Evolutionary conservation across 345 rosid species (phyloP).

Genomic region (Eucalyptus marginata): DNA sequence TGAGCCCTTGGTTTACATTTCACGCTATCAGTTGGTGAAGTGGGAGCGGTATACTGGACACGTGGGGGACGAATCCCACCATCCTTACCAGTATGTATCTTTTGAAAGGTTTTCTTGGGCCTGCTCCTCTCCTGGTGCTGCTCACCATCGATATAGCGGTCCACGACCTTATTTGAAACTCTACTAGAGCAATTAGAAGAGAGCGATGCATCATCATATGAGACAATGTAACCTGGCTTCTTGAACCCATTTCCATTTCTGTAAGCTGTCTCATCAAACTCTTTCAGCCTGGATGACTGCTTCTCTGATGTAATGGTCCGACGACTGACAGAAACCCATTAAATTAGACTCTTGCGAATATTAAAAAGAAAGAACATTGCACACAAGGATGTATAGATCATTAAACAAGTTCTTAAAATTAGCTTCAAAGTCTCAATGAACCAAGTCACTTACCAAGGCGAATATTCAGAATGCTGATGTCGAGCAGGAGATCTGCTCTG

Average conservation of each 20-base stretch:
- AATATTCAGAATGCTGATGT: conserved; percentile 20
- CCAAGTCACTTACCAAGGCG: conserved; percentile 28
- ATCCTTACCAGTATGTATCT: conserved; percentile 22
- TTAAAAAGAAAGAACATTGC: neutral
- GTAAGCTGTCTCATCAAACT: conserved; percentile 15
- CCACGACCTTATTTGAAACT: conserved; percentile 69
- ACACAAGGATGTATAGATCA: neutral
- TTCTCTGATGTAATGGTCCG: conserved; percentile 43
- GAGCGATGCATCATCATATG: conserved; percentile 43
- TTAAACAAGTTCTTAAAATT: neutral
- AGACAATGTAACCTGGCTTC: conserved; percentile 20
- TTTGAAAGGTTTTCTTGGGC: conserved; percentile 27
- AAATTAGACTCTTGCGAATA: neutral
- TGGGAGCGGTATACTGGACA: conserved; percentile 45
- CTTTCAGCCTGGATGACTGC: conserved; percentile 34
- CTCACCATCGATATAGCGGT: conserved; percentile 93
- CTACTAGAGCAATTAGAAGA: conserved; percentile 66
- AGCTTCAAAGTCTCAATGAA: neutral
- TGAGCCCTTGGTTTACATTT: conserved; percentile 47
- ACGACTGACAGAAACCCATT: conserved; percentile 5
- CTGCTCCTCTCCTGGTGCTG: conserved; percentile 51
- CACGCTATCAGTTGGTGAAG: conserved; percentile 46
- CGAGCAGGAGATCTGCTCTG: conserved; percentile 24
- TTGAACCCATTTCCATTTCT: conserved; percentile 10
- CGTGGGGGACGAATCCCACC: conserved; percentile 61